These are phyloP conservation scores for Sporothrix schenckii DNA, from an alignment of 2,329 filamentous ascomycete species.

Conservation along the genomic window DNA sequence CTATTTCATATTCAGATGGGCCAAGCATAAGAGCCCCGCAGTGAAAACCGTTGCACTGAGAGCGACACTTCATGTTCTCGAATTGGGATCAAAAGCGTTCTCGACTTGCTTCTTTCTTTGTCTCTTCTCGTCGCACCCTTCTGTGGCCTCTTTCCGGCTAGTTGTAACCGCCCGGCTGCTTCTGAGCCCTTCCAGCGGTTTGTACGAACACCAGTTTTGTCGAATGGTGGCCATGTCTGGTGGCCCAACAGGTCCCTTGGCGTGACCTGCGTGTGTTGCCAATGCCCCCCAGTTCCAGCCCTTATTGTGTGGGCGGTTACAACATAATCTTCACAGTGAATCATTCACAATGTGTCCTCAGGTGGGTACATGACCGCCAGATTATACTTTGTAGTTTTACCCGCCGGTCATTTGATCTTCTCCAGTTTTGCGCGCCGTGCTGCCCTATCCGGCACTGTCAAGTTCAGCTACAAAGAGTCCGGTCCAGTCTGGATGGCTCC, in stretches of 20 bases:
- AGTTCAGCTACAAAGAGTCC: background rate
- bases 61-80: background rate
- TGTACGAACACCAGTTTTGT: background rate
- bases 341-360: background rate
- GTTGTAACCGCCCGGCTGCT: conserved; percentile 2
- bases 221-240: background rate
- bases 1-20: background rate
- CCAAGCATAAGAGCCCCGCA: no score
- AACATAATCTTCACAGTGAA: background rate
- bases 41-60: background rate
- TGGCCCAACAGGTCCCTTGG: conserved; percentile 1
- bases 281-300: background rate
- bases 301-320: background rate
- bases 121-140: background rate
- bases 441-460: background rate
- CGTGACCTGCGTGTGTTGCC: background rate
- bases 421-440: background rate
- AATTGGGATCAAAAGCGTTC: background rate
- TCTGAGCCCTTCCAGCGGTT: background rate
- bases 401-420: conserved; percentile 8
- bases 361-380: background rate
- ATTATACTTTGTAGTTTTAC: background rate
- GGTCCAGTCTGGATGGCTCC: conserved; percentile 12
- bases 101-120: conserved; percentile 3
- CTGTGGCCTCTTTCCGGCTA: conserved; percentile 8